These are phyloP conservation scores for Neonectria punicea DNA, from an alignment of 2,329 filamentous ascomycete genomes.

Conservation along the genomic window DNA sequence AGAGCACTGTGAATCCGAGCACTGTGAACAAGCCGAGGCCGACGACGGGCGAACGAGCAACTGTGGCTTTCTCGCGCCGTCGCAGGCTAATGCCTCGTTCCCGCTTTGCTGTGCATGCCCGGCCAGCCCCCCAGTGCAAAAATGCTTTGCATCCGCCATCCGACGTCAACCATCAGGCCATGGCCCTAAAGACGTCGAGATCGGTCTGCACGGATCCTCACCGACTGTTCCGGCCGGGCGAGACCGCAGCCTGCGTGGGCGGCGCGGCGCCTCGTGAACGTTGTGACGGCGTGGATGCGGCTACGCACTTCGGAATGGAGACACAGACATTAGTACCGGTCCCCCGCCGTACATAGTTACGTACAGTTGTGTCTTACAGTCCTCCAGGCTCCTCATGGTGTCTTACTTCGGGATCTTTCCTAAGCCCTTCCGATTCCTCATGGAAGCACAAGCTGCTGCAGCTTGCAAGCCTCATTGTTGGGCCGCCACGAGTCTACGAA, in stretches of 20 bases:
- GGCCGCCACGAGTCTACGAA: conserved; percentile 22
- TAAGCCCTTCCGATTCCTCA: conserved; percentile 11
- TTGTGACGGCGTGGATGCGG: conserved; percentile 25
- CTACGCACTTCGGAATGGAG: conserved; percentile 25
- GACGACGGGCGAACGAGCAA: conserved; percentile 11
- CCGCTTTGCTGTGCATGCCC: conserved; percentile 40
- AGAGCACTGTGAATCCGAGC: neutral
- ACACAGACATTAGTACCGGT: conserved; percentile 28
- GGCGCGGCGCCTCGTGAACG: conserved; percentile 29
- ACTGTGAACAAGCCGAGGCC: neutral
- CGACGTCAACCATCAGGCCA: conserved; percentile 31
- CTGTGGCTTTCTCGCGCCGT: conserved; percentile 32
- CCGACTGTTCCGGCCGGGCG: conserved; percentile 39
- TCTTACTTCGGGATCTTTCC: conserved; percentile 22
- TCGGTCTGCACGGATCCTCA: conserved; percentile 37
- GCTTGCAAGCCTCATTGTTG: conserved; percentile 18
- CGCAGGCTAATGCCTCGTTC: conserved; percentile 42
- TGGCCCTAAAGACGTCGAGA: conserved; percentile 22
- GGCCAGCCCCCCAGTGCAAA: conserved; percentile 32
- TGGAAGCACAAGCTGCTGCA: conserved; percentile 30
- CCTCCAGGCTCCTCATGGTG: conserved; percentile 21
- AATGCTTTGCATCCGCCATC: conserved; percentile 40
- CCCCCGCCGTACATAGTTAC: conserved; percentile 4
- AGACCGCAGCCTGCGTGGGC: conserved; percentile 24
- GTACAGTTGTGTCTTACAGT: conserved; percentile 31